These are phyloP conservation scores for Pneumocystis murina DNA, from an alignment of 1,139 yeast species.

Conservation along the genomic window DNA sequence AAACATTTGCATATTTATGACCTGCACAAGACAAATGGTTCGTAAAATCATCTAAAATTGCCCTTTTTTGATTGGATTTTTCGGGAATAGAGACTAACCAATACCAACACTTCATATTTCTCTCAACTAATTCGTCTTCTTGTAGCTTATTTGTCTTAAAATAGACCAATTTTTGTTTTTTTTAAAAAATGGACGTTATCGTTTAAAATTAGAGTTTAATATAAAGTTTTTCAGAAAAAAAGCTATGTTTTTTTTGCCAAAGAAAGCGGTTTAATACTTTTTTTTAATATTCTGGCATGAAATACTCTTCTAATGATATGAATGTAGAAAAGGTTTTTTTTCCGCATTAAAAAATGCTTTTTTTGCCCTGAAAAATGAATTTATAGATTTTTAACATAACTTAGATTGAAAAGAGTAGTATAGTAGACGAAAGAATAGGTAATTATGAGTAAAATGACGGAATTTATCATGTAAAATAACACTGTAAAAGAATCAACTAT, in stretches of 20 bases:
- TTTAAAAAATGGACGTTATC: background rate
- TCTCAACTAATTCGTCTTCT: conserved; percentile 2
- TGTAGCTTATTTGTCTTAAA: background rate
- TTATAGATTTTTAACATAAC: background rate
- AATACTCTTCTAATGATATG: background rate
- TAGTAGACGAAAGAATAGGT: background rate
- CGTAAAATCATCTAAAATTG: conserved; percentile 6
- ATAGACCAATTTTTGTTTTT: background rate
- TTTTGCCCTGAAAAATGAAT: background rate
- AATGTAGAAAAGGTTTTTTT: background rate
- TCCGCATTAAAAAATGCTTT: background rate
- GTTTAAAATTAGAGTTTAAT: too few relatives aligned
- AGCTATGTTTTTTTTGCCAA: background rate
- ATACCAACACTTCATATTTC: background rate
- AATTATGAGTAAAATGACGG: background rate
- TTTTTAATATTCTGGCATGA: background rate
- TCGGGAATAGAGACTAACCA: conserved; percentile 11
- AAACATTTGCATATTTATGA: conserved; percentile 11
- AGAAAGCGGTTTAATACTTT: background rate
- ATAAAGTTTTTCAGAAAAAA: background rate
- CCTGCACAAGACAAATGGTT: background rate
- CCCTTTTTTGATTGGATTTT: conserved; percentile 2
- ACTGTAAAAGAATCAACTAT: background rate
- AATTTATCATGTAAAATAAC: too few relatives aligned
- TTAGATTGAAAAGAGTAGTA: background rate